Evolutionary conservation across 176 grass and related monocot species (phyloP), one percentile per base, ranked within the genome.

Genomic region (Cenchrus americanus): DNA sequence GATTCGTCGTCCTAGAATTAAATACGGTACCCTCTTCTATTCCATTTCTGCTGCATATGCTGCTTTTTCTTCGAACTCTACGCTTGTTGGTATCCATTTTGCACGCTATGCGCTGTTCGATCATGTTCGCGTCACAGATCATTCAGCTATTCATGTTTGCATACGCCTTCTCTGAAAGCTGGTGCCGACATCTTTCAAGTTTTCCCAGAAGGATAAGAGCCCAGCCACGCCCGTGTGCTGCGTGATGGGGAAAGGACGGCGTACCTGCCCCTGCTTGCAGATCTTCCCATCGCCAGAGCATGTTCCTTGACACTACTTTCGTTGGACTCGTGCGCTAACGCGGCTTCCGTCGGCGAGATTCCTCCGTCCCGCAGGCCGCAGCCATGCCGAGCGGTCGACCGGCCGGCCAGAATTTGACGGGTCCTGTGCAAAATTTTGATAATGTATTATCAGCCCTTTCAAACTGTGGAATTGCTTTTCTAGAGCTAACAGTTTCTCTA

Each of bases 271-370:
- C 8, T 66, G n/a, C n/a, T n/a, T n/a, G 52, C 54, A 27, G 61
- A 50, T 65, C 66, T 40, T 42, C 64, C 54, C 10, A 63, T 77
- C 79, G 8, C 21, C 59, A 0, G 68, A 64, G 14, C 70, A 10
- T 8, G 58, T 13, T 57, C 19, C n/a, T 19, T 52, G 83, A 49
- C 42, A 23, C 9, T 8, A 71, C 14, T 9, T 26, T 17, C 32
- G 14, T 76, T 76, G 82, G 71, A 81, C 1, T 76, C 59, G 62
- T 43, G 70, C 14, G 34, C n/a, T 8, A 44, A 63, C 9, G 34
- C 70, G 70, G 52, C 46, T 57, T 51, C 71, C 71, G 71, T 64
- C 71, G 72, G 72, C 55, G 7, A 82, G 88, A 89, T 89, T 86
- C 88, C 15, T 1, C 70, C 12, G 82, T 30, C 34, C 34, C 34